Conservation (phyloP, 441 rosid genomes). For the Populus hybrid region DNA sequence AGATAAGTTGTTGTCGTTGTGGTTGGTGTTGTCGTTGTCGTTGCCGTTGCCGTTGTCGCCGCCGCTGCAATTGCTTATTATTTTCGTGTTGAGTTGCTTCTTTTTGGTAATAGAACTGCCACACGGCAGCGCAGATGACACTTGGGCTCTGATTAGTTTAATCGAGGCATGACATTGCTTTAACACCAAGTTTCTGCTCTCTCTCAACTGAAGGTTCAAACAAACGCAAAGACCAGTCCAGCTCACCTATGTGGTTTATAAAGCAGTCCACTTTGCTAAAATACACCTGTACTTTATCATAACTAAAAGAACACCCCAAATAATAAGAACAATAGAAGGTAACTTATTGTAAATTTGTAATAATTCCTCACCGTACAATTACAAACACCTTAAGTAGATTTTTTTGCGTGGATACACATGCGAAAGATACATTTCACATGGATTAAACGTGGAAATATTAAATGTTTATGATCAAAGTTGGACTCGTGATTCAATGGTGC, state of each 20-base stretch:
- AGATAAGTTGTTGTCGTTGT: neutral
- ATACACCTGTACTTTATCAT: slow-evolving; percentile 7
- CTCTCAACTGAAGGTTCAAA: neutral
- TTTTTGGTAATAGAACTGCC: slow-evolving; percentile 26
- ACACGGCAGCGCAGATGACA: slow-evolving; percentile 22
- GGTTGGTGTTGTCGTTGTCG: too few species aligned
- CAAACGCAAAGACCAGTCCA: slow-evolving; percentile 14
- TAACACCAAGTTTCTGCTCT: slow-evolving; percentile 12
- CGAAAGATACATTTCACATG: neutral
- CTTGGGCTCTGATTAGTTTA: slow-evolving; percentile 27
- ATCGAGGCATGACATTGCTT: slow-evolving; percentile 21
- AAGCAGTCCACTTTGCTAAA: neutral
- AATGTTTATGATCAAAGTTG: neutral
- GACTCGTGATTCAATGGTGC: neutral
- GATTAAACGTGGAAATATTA: neutral
- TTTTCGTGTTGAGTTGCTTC: neutral
- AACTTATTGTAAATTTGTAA: neutral
- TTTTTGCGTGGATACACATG: neutral
- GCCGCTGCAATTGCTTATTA: slow-evolving; percentile 6
- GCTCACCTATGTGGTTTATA: slow-evolving; percentile 7
- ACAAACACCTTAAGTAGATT: neutral
- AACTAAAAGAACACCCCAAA: neutral
- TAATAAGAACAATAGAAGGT: neutral
- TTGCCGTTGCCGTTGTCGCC: neutral
- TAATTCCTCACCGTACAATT: neutral